Percentiles rank a stretch among this genome's conserved stretches.
phyloP scores from a whole-genome alignment of 805 yeast genomes.

The Suhomyces prunicola region DNA sequence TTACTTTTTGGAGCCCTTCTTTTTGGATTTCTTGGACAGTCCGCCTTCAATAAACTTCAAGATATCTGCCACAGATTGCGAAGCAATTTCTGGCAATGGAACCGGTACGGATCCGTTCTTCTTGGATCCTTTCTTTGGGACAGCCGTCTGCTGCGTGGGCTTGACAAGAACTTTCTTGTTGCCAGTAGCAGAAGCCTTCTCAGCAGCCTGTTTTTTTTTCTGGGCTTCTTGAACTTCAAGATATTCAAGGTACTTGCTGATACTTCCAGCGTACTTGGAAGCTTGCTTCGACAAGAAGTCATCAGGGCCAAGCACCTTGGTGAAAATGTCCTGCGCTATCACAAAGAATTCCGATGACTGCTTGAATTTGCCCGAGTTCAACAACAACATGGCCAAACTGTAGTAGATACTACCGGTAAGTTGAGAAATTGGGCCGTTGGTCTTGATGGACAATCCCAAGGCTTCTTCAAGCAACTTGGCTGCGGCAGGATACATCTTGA shows the following conservation, averaged over 20 bases:
- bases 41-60: constrained; percentile 67
- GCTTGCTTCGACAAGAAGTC: constrained; percentile 68
- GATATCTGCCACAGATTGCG: constrained; percentile 68
- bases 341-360: constrained; percentile 56
- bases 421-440: constrained; percentile 59
- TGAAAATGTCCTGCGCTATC: constrained; percentile 56
- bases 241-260: constrained; percentile 47
- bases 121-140: constrained; percentile 11
- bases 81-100: constrained; percentile 53
- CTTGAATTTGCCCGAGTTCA: constrained; percentile 48
- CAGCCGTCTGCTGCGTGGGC: constrained; percentile 6
- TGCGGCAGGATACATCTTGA: constrained; percentile 48
- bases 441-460: constrained; percentile 44
- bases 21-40: constrained; percentile 8
- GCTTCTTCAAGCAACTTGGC: constrained; percentile 52
- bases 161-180: constrained; percentile 13
- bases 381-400: constrained; percentile 54
- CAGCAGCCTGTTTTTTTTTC: constrained; percentile 16
- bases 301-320: constrained; percentile 59
- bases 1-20: constrained; percentile 9
- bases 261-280: constrained; percentile 57
- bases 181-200: constrained; percentile 21
- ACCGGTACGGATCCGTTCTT: constrained; percentile 13
- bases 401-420: constrained; percentile 64
- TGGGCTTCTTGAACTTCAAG: constrained; percentile 35